These are phyloP conservation scores for Botrytis hyacinthi DNA, from an alignment of 2,329 filamentous ascomycete species.

Conservation along the genomic window DNA sequence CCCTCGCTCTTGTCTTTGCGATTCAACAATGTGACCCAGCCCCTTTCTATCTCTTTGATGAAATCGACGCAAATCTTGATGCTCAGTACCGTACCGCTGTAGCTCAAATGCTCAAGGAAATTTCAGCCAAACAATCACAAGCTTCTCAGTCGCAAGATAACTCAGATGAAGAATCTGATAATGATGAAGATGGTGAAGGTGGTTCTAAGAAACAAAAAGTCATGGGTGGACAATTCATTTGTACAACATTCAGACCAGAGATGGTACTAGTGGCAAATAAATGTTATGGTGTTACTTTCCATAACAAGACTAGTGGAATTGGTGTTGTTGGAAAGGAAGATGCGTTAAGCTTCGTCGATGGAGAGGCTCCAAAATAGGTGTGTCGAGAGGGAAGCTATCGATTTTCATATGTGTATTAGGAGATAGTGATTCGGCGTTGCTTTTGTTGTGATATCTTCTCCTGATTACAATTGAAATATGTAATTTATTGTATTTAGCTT, in stretches of 20 bases:
- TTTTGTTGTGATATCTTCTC: not conserved
- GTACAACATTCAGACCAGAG: constrained; percentile 96
- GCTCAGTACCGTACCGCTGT: constrained; percentile 97
- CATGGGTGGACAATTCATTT: constrained; percentile 80
- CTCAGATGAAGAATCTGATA: constrained; percentile 40
- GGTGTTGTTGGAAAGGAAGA: constrained; percentile 85
- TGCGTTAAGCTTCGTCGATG: constrained; percentile 91
- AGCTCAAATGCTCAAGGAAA: constrained; percentile 79
- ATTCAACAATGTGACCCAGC: constrained; percentile 97
- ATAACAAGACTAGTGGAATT: constrained; percentile 91
- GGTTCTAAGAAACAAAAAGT: constrained; percentile 8
- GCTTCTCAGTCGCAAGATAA: constrained; percentile 3
- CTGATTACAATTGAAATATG: not conserved
- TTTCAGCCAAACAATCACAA: constrained; percentile 54
- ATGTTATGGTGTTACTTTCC: constrained; percentile 94
- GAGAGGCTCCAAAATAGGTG: constrained; percentile 51
- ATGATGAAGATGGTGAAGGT: constrained; percentile 40
- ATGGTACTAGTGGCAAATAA: constrained; percentile 95
- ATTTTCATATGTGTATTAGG: not conserved
- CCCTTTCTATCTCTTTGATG: constrained; percentile 98
- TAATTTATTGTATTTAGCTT: constrained; percentile 1
- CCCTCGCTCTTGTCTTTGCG: constrained; percentile 97
- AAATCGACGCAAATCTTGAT: constrained; percentile 97
- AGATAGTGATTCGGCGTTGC: not conserved
- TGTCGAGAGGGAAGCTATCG: not conserved